phyloP scores from a whole-genome alignment of 305 asterid species.

The Rubia tinctorum region DNA sequence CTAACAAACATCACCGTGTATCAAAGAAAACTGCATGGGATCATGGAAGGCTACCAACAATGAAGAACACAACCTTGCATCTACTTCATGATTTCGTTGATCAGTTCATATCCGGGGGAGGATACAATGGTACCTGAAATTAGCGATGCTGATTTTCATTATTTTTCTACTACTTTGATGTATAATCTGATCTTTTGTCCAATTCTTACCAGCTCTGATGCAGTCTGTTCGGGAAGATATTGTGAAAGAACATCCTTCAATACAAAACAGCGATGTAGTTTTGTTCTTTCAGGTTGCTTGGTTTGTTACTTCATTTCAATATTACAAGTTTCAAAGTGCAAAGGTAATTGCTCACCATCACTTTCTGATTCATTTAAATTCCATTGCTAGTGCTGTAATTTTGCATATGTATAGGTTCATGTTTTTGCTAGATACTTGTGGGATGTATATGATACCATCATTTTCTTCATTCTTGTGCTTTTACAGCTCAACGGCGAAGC shows the following conservation, averaged over 20 bases:
- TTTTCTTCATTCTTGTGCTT: slow-evolving; percentile 12
- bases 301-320: slow-evolving; percentile 82
- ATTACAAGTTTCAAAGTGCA: slow-evolving; percentile 51
- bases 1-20: slow-evolving; percentile 59
- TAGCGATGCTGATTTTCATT: slow-evolving; percentile 8
- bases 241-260: slow-evolving; percentile 70
- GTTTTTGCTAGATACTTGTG: background rate
- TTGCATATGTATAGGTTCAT: background rate
- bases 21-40: slow-evolving; percentile 72
- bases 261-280: slow-evolving; percentile 67
- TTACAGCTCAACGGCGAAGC: slow-evolving; percentile 51
- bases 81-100: slow-evolving; percentile 61
- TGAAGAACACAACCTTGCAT: slow-evolving; percentile 47
- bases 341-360: slow-evolving; percentile 42
- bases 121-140: slow-evolving; percentile 67
- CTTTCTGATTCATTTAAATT: background rate
- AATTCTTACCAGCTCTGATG: slow-evolving; percentile 54
- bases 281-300: slow-evolving; percentile 78
- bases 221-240: slow-evolving; percentile 88
- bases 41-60: slow-evolving; percentile 58
- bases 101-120: slow-evolving; percentile 87
- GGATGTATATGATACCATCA: slow-evolving; percentile 1
- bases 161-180: slow-evolving; percentile 20
- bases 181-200: slow-evolving; percentile 26
- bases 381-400: background rate